phyloP scores from a whole-genome alignment of 1,284 basidiomycete genomes.

The Abortiporus biennis region DNA sequence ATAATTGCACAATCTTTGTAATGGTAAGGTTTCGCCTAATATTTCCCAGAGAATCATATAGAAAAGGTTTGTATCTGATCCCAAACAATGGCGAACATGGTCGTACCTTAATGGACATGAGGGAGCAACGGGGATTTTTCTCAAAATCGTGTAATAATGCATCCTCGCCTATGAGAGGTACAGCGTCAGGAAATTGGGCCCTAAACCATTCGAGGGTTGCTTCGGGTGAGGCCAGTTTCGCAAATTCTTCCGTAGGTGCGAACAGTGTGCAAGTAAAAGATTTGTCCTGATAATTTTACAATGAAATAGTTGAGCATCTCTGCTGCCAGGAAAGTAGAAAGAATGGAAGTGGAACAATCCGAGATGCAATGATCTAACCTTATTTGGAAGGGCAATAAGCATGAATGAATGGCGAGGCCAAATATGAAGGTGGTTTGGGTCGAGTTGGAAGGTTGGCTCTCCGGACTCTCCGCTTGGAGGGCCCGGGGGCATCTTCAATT shows the following conservation, averaged over 20 bases:
- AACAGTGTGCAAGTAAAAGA: slow-evolving; percentile 92
- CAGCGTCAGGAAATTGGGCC: slow-evolving; percentile 82
- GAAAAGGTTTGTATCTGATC: background rate
- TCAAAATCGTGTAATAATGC: slow-evolving; percentile 72
- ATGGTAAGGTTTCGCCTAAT: slow-evolving; percentile 81
- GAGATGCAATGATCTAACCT: slow-evolving; percentile 45
- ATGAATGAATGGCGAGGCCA: slow-evolving; percentile 99
- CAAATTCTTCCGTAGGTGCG: slow-evolving; percentile 79
- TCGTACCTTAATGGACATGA: slow-evolving; percentile 87
- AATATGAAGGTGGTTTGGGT: slow-evolving; percentile 95
- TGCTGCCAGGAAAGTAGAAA: slow-evolving; percentile 15
- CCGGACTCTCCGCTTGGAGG: slow-evolving; percentile 43
- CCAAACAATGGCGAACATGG: slow-evolving; percentile 8
- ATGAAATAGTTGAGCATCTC: slow-evolving; percentile 16
- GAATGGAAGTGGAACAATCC: slow-evolving; percentile 15
- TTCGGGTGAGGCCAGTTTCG: slow-evolving; percentile 55
- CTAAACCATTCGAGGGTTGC: slow-evolving; percentile 75
- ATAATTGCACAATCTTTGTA: slow-evolving; percentile 86
- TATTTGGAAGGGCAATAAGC: slow-evolving; percentile 97
- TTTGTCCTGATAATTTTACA: slow-evolving; percentile 53
- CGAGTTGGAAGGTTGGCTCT: slow-evolving; percentile 71
- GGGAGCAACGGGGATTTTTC: slow-evolving; percentile 79
- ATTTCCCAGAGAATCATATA: slow-evolving; percentile 1
- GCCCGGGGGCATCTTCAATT: slow-evolving; percentile 91
- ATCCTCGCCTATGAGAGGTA: slow-evolving; percentile 78